Evolutionary conservation across 306 rosid genomes (phyloP).

Genomic region (Sophora flavescens): DNA sequence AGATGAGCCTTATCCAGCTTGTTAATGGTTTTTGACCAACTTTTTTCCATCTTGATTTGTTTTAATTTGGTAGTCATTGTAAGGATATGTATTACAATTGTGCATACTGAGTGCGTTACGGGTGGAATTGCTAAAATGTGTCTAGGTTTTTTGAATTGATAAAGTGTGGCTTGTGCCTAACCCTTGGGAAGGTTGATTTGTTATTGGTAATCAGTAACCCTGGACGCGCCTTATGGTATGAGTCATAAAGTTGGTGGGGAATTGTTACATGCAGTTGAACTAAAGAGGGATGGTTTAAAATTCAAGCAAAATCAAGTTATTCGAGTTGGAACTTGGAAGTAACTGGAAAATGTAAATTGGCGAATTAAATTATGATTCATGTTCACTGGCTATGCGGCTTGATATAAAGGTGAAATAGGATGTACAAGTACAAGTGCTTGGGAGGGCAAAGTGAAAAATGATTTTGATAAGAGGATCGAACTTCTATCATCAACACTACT

Average conservation of each 20-base stretch:
- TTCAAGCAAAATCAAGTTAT: slow-evolving; percentile 7
- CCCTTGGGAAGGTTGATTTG: background rate
- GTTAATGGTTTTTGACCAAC: slow-evolving; percentile 15
- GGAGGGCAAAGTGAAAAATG: background rate
- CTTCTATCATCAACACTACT: background rate
- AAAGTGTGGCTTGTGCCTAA: background rate
- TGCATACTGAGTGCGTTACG: background rate
- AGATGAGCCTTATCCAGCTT: background rate
- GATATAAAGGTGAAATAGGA: background rate
- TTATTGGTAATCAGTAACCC: background rate
- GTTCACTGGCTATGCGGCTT: slow-evolving; percentile 3
- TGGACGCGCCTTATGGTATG: background rate
- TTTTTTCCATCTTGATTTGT: slow-evolving; percentile 17
- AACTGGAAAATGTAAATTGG: slow-evolving; percentile 3
- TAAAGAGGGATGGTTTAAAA: background rate
- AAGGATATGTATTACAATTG: background rate
- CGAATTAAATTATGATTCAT: background rate
- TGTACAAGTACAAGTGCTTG: background rate
- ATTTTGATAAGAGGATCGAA: background rate
- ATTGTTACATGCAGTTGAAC: slow-evolving; percentile 5
- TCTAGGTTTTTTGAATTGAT: background rate
- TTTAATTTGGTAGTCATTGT: slow-evolving; percentile 11
- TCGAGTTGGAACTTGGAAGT: slow-evolving; percentile 16
- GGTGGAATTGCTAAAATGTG: background rate
- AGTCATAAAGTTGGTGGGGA: slow-evolving; percentile 1